Percentiles rank a stretch among this genome's conserved stretches.
Conservation (phyloP, 495 filamentous ascomycete species). For the Hypoxylon fuscum region DNA sequence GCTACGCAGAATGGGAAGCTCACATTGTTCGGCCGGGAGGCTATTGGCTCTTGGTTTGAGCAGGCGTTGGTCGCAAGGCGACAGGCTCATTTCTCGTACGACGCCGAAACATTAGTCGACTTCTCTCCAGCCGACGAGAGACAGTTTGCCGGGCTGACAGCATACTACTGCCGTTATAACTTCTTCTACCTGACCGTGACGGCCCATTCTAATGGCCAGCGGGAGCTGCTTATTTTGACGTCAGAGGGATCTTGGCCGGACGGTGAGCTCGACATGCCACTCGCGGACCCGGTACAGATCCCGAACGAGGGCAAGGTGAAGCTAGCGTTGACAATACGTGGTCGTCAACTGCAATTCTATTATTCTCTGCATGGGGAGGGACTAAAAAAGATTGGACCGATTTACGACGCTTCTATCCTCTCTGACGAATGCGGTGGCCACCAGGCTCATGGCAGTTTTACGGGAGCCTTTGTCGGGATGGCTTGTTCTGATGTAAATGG, state of each 20-base stretch:
- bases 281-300: slow-evolving; percentile 50
- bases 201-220: slow-evolving; percentile 61
- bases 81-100: slow-evolving; percentile 64
- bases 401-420: slow-evolving; percentile 62
- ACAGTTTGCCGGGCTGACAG: slow-evolving; percentile 65
- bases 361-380: slow-evolving; percentile 56
- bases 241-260: slow-evolving; percentile 62
- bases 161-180: slow-evolving; percentile 67
- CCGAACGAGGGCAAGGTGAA: slow-evolving; percentile 61
- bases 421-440: slow-evolving; percentile 67
- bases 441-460: slow-evolving; percentile 64
- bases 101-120: slow-evolving; percentile 63
- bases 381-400: slow-evolving; percentile 59
- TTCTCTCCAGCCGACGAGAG: slow-evolving; percentile 62
- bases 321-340: slow-evolving; percentile 57
- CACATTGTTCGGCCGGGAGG: slow-evolving; percentile 58
- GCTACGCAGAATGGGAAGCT: slow-evolving; percentile 49
- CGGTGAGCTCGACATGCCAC: slow-evolving; percentile 49
- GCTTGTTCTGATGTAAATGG: slow-evolving; percentile 65
- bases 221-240: slow-evolving; percentile 61
- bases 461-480: slow-evolving; percentile 64
- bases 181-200: slow-evolving; percentile 67
- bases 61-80: slow-evolving; percentile 63
- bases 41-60: slow-evolving; percentile 65
- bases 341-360: slow-evolving; percentile 59